Percentiles rank a stretch among this genome's conserved stretches.
These are phyloP conservation scores for Fusarium domesticum DNA, from an alignment of 2,329 filamentous ascomycete genomes.

Conservation along the genomic window DNA sequence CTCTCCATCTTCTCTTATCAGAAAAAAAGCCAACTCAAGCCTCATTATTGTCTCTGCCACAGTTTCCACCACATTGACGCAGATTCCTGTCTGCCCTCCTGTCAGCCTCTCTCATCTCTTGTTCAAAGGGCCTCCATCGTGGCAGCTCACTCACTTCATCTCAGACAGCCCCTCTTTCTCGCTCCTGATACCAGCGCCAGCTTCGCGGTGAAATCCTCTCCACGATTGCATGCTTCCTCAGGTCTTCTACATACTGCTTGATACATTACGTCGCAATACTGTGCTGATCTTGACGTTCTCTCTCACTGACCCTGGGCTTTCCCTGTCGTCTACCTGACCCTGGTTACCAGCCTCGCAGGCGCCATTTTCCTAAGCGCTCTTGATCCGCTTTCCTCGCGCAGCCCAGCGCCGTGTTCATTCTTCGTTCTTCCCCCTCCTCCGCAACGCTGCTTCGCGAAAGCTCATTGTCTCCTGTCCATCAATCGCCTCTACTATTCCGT, in stretches of 20 bases:
- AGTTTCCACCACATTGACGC: slow-evolving; percentile 3
- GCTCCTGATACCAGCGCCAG: slow-evolving; percentile 2
- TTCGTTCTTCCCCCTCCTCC: not conserved
- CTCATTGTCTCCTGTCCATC: slow-evolving; percentile 10
- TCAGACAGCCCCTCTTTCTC: not conserved
- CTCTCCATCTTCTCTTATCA: slow-evolving; percentile 19
- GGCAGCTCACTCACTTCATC: no score
- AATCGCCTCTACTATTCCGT: slow-evolving; percentile 21
- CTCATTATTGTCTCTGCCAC: slow-evolving; percentile 28
- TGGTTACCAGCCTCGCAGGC: not conserved
- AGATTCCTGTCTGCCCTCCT: slow-evolving; percentile 16
- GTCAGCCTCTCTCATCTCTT: slow-evolving; percentile 15
- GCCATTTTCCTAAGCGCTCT: not conserved
- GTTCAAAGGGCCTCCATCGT: no score
- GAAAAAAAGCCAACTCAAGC: slow-evolving; percentile 18
- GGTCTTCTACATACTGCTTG: no score
- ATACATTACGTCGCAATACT: no score
- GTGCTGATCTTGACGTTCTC: not conserved
- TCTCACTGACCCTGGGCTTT: not conserved
- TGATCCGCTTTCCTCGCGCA: not conserved
- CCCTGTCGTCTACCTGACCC: not conserved
- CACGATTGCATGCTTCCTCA: not conserved
- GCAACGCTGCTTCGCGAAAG: slow-evolving; percentile 13
- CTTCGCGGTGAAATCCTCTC: slow-evolving; percentile 13
- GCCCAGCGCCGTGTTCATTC: not conserved